These are phyloP conservation scores for Leishmania major DNA, from an alignment of 208 protist genomes.

Conservation along the genomic window DNA sequence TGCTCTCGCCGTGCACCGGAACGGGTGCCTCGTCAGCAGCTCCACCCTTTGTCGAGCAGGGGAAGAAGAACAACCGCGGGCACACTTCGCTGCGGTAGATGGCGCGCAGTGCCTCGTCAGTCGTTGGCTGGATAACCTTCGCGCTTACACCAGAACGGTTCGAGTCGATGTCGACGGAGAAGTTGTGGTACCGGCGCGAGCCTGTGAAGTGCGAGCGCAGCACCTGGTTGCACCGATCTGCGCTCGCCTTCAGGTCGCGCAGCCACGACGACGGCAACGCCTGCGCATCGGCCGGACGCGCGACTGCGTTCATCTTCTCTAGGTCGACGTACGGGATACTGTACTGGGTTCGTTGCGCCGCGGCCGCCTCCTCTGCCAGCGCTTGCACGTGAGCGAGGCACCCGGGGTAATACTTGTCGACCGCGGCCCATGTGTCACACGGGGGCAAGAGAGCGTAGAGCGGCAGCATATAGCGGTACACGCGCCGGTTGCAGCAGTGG, in stretches of 20 bases:
- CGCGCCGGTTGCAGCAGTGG: slow-evolving; percentile 72
- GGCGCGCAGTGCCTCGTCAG: slow-evolving; percentile 66
- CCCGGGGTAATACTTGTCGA: slow-evolving; percentile 39
- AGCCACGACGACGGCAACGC: slow-evolving; percentile 28
- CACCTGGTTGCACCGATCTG: slow-evolving; percentile 52
- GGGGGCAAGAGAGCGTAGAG: slow-evolving; percentile 73
- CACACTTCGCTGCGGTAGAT: slow-evolving; percentile 75
- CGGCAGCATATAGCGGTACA: slow-evolving; percentile 85
- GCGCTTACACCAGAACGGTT: slow-evolving; percentile 33
- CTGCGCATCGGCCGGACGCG: background rate
- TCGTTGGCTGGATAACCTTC: slow-evolving; percentile 61
- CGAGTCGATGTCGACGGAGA: slow-evolving; percentile 63
- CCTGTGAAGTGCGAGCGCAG: slow-evolving; percentile 54
- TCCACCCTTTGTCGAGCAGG: background rate
- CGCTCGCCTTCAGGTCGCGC: slow-evolving; percentile 22
- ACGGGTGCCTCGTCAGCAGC: background rate
- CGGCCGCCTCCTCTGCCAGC: background rate
- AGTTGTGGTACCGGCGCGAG: slow-evolving; percentile 87
- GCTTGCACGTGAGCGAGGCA: slow-evolving; percentile 16
- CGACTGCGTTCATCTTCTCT: background rate
- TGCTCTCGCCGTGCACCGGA: slow-evolving; percentile 17
- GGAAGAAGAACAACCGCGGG: slow-evolving; percentile 63
- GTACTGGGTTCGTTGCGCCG: slow-evolving; percentile 8
- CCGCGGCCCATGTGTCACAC: slow-evolving; percentile 57
- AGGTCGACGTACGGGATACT: slow-evolving; percentile 30